These are phyloP conservation scores for Erodium trifolium DNA, from an alignment of 441 rosid species.

Conservation along the genomic window DNA sequence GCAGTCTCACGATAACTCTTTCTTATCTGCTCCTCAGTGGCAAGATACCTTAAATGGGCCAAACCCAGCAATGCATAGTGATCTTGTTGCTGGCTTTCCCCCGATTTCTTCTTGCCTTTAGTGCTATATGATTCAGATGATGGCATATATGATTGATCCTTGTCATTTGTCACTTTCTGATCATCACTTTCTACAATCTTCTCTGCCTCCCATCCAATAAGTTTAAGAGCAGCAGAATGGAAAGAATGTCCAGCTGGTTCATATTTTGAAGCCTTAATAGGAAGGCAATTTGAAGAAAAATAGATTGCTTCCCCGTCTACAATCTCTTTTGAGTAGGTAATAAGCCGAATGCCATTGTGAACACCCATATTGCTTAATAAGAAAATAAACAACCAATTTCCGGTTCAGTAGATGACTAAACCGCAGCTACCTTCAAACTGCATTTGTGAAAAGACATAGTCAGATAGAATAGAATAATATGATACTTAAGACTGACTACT, in stretches of 20 bases:
- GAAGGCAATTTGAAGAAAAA: constrained; percentile 70
- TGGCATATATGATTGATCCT: constrained; percentile 46
- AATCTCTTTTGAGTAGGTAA: constrained; percentile 74
- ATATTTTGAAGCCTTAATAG: constrained; percentile 57
- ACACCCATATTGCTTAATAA: constrained; percentile 22
- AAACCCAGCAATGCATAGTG: constrained; percentile 86
- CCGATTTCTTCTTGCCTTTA: constrained; percentile 80
- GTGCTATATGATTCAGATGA: constrained; percentile 59
- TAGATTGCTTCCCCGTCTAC: constrained; percentile 59
- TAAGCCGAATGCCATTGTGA: constrained; percentile 35
- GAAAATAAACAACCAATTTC: not conserved
- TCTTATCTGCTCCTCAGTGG: constrained; percentile 91
- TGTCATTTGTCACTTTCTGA: constrained; percentile 44
- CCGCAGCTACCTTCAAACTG: not conserved
- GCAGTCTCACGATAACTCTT: constrained; percentile 92
- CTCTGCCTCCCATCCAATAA: constrained; percentile 55
- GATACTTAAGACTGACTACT: not conserved
- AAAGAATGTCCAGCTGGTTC: constrained; percentile 96
- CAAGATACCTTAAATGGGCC: constrained; percentile 85
- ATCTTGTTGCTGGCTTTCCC: constrained; percentile 74
- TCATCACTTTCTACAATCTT: constrained; percentile 39
- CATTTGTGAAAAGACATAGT: not conserved
- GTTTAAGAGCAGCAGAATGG: constrained; percentile 73
- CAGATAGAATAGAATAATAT: not conserved
- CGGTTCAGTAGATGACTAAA: not conserved